phyloP scores from a whole-genome alignment of 208 protist genomes.

The Acanthamoeba culbertsoni region DNA sequence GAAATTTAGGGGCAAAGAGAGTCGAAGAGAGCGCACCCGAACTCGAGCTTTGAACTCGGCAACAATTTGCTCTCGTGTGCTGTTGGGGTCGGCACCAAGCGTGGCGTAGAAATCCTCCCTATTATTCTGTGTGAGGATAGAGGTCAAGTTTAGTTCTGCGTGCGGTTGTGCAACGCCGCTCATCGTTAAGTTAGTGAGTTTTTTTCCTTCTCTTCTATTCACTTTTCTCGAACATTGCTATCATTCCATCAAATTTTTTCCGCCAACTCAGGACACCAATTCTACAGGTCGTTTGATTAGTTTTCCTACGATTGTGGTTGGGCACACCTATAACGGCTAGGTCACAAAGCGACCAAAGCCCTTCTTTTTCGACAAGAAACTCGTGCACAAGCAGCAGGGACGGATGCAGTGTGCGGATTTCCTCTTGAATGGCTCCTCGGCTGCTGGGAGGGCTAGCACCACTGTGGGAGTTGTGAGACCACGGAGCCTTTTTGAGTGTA shows the following conservation, averaged over 20 bases:
- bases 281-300: not conserved
- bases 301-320: no score
- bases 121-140: not conserved
- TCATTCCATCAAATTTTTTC: no score
- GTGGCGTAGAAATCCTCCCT: not conserved
- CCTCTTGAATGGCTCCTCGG: no score
- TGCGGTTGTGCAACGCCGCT: not conserved
- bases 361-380: not conserved
- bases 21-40: not conserved
- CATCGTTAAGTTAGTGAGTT: no score
- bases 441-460: not conserved
- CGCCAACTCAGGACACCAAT: no score
- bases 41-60: conserved; percentile 21
- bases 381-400: not conserved
- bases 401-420: no score
- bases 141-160: not conserved
- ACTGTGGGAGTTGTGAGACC: not conserved
- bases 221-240: no score
- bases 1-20: not conserved
- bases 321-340: not conserved
- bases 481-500: not conserved
- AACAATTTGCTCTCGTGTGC: not conserved
- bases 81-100: not conserved
- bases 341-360: not conserved
- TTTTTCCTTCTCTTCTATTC: no score